Percentiles rank a stretch among this genome's conserved stretches.
Conservation (phyloP, 2,329 filamentous ascomycete genomes). For the Penicillium palitans region DNA sequence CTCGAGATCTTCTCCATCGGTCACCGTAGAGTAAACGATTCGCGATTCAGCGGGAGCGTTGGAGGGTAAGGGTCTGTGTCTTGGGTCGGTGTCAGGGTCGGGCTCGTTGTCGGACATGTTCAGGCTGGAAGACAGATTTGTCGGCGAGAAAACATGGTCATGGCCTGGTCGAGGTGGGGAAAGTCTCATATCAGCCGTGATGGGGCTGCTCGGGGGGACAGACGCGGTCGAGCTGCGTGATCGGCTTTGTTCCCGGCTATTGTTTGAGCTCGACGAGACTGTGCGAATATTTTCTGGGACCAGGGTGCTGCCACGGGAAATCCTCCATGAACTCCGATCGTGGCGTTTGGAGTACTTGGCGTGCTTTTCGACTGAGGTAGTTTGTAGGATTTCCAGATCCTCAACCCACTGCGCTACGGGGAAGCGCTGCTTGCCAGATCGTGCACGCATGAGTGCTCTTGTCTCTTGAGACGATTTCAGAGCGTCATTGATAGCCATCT, state of each 20-base stretch:
- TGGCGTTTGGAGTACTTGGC: conserved; percentile 44
- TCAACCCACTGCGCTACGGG: conserved; percentile 68
- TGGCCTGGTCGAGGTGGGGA: conserved; percentile 4
- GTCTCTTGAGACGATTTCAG: conserved; percentile 54
- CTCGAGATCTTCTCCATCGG: conserved; percentile 6
- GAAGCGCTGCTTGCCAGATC: conserved; percentile 65
- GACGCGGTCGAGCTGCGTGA: conserved; percentile 1
- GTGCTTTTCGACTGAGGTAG: conserved; percentile 54
- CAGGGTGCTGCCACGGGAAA: conserved; percentile 25
- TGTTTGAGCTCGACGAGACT: conserved; percentile 3
- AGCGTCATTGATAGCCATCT: conserved; percentile 61
- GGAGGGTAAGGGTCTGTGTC: neutral
- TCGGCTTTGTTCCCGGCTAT: conserved; percentile 9
- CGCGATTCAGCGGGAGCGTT: neutral
- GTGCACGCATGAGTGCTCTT: conserved; percentile 63
- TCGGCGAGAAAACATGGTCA: conserved; percentile 1
- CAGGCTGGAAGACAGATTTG: neutral
- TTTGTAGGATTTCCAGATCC: conserved; percentile 63
- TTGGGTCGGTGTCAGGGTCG: neutral
- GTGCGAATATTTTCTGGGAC: neutral
- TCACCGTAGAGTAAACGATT: conserved; percentile 6
- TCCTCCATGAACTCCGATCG: conserved; percentile 29
- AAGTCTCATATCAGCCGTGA: conserved; percentile 1
- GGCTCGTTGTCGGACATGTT: conserved; percentile 5
- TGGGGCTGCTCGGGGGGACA: neutral